Base-by-base conservation (phyloP, 73 alveolate genomes). In the Symbiodinium natans region DNA sequence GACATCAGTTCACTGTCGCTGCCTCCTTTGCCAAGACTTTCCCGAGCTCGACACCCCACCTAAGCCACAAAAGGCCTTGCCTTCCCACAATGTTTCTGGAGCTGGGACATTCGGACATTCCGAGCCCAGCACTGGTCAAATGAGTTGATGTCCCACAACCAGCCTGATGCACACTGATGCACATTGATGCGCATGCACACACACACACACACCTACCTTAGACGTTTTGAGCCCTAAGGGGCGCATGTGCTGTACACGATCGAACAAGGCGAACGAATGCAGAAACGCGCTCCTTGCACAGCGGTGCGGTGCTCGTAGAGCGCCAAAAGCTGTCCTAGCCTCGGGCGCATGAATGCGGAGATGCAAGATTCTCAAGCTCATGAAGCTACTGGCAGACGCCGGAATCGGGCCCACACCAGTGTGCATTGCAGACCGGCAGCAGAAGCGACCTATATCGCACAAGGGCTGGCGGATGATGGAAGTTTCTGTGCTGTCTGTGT, bases 241-340 rank as follows among this genome's bases (percentile, higher is more conserved):
- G n/a, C n/a, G n/a, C n/a, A n/a, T n/a, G n/a, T n/a, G n/a, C n/a
- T n/a, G n/a, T n/a, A n/a, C n/a, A n/a, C n/a, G n/a, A n/a, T n/a
- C n/a, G n/a, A n/a, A n/a, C n/a, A n/a, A n/a, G n/a, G n/a, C n/a
- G n/a, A n/a, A n/a, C n/a, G n/a, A n/a, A n/a, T n/a, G n/a, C n/a
- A n/a, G n/a, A n/a, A n/a, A n/a, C 11, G 9, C 80, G 80, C 80
- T 63, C 98, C 99, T 36, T 80, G 89, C 33, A 99, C 99, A 11
- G 99, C 99, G 31, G 99, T 99, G 52, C 99, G 99, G 93, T 99
- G 99, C 92, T 99, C 99, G 94, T 99, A 99, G 40, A 99, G 94
- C 25, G 99, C 99, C 42, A 99, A 87, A 68, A 99, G 98, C 83
- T 99, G 99, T 25, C 99, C 99, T 46, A 99, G 97, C 97, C 97